These are phyloP conservation scores for Dryas octopetala DNA, from an alignment of 306 rosid species.

Conservation along the genomic window DNA sequence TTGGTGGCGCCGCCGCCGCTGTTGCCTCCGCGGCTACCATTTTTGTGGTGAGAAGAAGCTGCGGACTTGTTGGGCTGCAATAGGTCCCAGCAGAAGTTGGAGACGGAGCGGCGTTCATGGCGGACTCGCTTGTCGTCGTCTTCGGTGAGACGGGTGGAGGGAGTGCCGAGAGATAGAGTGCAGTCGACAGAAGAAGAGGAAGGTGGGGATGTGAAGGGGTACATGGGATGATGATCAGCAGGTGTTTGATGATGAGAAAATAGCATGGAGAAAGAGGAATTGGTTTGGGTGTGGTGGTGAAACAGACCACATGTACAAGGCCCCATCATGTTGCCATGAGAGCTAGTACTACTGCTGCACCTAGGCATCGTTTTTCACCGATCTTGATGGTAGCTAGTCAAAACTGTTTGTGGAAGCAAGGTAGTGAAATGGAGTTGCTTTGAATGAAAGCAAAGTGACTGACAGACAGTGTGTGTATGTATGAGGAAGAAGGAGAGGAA, in stretches of 20 bases:
- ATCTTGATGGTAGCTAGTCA: too few relatives aligned
- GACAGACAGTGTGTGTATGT: neutral
- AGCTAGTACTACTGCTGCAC: constrained; percentile 43
- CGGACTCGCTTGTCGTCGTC: constrained; percentile 18
- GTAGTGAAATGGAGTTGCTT: neutral
- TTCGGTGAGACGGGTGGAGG: constrained; percentile 67
- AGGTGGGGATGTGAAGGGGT: constrained; percentile 41
- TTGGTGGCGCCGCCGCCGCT: neutral
- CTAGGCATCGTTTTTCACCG: constrained; percentile 46
- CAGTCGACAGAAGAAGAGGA: constrained; percentile 81
- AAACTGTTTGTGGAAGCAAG: too few relatives aligned
- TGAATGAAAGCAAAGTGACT: neutral
- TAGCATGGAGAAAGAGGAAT: constrained; percentile 54
- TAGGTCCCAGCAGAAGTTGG: constrained; percentile 81
- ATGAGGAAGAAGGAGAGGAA: neutral
- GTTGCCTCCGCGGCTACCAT: constrained; percentile 12
- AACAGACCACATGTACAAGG: constrained; percentile 62
- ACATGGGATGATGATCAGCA: constrained; percentile 22
- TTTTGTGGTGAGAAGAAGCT: constrained; percentile 29
- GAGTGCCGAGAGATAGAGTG: constrained; percentile 89
- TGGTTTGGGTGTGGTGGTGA: constrained; percentile 43
- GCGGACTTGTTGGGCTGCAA: constrained; percentile 49
- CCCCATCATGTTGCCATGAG: constrained; percentile 62
- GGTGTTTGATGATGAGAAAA: neutral
- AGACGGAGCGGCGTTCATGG: constrained; percentile 32